Evolutionary conservation across 306 rosid species (phyloP).

Genomic region (Glycine soja): DNA sequence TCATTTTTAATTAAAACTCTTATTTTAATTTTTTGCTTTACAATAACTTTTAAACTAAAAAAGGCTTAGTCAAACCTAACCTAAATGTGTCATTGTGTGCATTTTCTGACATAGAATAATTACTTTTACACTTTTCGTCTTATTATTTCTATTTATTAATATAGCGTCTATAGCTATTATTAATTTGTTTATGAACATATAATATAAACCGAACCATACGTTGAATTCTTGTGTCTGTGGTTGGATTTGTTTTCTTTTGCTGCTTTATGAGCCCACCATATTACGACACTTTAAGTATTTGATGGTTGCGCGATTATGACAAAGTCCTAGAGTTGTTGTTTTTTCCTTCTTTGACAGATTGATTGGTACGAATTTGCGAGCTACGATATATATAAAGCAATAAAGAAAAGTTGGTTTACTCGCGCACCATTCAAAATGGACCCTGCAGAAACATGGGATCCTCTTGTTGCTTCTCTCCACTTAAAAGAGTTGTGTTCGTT

Average conservation of each 20-base stretch:
- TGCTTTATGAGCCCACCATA: background rate
- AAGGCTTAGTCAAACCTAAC: background rate
- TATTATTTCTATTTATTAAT: too few relatives aligned
- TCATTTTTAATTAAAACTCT: too few relatives aligned
- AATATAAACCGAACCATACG: background rate
- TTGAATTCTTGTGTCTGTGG: background rate
- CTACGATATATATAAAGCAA: background rate
- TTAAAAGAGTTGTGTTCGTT: constrained; percentile 6
- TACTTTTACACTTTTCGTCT: background rate
- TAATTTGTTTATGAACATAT: background rate
- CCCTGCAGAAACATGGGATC: constrained; percentile 27
- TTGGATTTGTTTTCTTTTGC: background rate
- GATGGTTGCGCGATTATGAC: background rate
- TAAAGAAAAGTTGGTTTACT: background rate
- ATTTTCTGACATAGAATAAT: background rate
- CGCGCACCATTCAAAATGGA: constrained; percentile 21
- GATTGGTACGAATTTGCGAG: background rate
- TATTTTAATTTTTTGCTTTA: too few relatives aligned
- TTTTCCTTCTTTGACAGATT: background rate
- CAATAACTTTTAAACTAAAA: too few relatives aligned
- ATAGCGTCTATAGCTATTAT: background rate
- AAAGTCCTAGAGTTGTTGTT: background rate
- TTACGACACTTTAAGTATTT: background rate
- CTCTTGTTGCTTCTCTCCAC: constrained; percentile 23
- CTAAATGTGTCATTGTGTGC: background rate